Evolutionary conservation across 2,329 filamentous ascomycete species (phyloP), one percentile per base, ranked within the genome.

Genomic region (Hymenoscyphus linearis): DNA sequence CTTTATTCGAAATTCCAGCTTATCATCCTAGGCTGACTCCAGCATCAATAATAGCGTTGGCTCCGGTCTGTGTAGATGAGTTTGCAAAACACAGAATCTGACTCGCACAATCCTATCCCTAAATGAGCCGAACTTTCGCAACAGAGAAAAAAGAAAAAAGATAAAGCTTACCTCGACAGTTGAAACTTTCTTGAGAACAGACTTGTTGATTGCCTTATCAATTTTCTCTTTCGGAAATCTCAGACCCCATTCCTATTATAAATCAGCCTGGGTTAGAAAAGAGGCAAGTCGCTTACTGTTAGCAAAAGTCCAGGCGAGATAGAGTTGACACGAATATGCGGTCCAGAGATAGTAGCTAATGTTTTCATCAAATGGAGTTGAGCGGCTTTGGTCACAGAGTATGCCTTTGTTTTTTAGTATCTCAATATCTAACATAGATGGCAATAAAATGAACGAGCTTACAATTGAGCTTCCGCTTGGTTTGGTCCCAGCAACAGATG

Each of bases 311-410:
- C 83, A 0, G 84, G 83, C 3, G 78, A 81, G 0, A 86, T 81
- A 52, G 75, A 78, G 64, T 87, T 87, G 5, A 85, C 83, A n/a
- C 83, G 71, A 25, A 87, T 81, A 52, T 77, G 78, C 0, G 83
- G 82, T 1, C 78, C 79, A 12, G 79, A 79, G 61, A 82, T 80
- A 4, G 76, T 69, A 0, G 83, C 83, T 35, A 86, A 74, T 9
- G 76, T 77, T 66, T 82, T 85, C 16, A 78, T 76, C 3, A 87
- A 76, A 68, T 86, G 84, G 40, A 86, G 75, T 61, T 87, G 84
- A 12, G 90, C 90, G 0, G 90, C 83, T 72, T 95, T 95, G 40
- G 88, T 89, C 18, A 93, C 87, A 0, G 85, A 80, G 70, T 95
- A 95, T 3, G 90, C 84, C 86, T 82, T 12, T 16, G 47, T 50